Evolutionary conservation across 1,139 yeast genomes (phyloP), one percentile per base, ranked within the genome.

Genomic region (Diutina neorugosa): DNA sequence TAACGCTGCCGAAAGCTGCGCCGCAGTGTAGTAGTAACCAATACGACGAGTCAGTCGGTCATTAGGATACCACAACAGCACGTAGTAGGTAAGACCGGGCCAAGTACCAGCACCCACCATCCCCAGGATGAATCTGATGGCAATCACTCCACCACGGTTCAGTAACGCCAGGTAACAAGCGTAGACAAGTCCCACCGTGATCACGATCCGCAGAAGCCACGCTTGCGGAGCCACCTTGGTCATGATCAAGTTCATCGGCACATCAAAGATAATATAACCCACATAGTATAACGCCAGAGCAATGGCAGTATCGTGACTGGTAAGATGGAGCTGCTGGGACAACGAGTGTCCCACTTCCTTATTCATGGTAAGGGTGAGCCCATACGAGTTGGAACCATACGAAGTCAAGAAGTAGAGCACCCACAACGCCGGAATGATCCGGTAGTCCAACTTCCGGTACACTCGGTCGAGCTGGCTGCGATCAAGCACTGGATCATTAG

Each of bases 81-180:
- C 75, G 62, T 87, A 89, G 67, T 87, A 88, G 23, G 91, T 83
- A 83, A 89, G 74, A 11, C 96, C 96, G 1, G 96, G 96, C 96
- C 96, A 89, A 2, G 90, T 82, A 43, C 96, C 96, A 11, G 96
- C 96, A 52, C 90, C 90, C 55, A 85, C 86, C 55, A 85, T 62
- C 51, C 96, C 96, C 23, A 87, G 78, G 56, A 89, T 75, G 55
- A 88, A 81, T 57, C 96, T 76, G 49, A 82, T 68, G 2, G 91
- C 95, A 53, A 82, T 81, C 31, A 87, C 69, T 2, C 94, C 94
- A 3, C 74, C 64, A 12, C 77, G 69, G 54, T 71, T 76, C 12
- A 62, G 55, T 54, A 86, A 71, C 0, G 86, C 82, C 11, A 81
- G 73, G 64, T 85, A 86, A 63, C 94, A 88, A 1, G 87, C 65